These are phyloP conservation scores for Aurinia saxatilis DNA, from an alignment of 345 rosid species.

Conservation along the genomic window DNA sequence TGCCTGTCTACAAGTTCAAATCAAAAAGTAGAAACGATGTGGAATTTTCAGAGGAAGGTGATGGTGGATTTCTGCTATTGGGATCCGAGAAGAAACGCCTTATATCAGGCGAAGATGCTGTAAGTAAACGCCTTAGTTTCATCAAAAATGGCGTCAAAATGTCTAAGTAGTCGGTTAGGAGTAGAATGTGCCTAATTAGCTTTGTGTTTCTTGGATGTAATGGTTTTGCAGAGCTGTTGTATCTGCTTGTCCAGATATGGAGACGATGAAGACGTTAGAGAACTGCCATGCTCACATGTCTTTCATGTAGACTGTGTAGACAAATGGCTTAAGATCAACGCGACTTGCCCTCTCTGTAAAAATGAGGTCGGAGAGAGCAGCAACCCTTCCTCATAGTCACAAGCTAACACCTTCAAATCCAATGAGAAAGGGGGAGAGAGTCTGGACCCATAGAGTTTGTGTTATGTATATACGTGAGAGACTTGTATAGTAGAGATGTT, in stretches of 20 bases:
- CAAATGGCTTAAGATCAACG: slow-evolving; percentile 76
- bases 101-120: slow-evolving; percentile 87
- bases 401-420: neutral
- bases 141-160: too few species aligned
- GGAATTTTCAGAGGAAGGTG: slow-evolving; percentile 38
- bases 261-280: slow-evolving; percentile 59
- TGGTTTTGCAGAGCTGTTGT: slow-evolving; percentile 56
- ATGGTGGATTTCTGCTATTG: slow-evolving; percentile 60
- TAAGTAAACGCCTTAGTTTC: slow-evolving; percentile 30
- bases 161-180: neutral
- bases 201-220: neutral
- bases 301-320: slow-evolving; percentile 69
- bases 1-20: slow-evolving; percentile 75
- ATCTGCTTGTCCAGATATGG: slow-evolving; percentile 61
- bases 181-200: neutral
- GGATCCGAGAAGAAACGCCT: slow-evolving; percentile 69
- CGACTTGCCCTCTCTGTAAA: slow-evolving; percentile 71
- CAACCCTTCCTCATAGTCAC: slow-evolving; percentile 17
- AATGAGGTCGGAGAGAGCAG: slow-evolving; percentile 47
- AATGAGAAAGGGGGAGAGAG: neutral
- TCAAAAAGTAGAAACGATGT: slow-evolving; percentile 34
- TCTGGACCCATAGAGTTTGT: neutral
- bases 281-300: slow-evolving; percentile 59
- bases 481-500: slow-evolving; percentile 18
- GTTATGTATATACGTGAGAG: neutral